A percentile compares a stretch with the other conserved stretches of the same genome.
Conservation (phyloP, 148 eudicot genomes). For the Polygonum aviculare region DNA sequence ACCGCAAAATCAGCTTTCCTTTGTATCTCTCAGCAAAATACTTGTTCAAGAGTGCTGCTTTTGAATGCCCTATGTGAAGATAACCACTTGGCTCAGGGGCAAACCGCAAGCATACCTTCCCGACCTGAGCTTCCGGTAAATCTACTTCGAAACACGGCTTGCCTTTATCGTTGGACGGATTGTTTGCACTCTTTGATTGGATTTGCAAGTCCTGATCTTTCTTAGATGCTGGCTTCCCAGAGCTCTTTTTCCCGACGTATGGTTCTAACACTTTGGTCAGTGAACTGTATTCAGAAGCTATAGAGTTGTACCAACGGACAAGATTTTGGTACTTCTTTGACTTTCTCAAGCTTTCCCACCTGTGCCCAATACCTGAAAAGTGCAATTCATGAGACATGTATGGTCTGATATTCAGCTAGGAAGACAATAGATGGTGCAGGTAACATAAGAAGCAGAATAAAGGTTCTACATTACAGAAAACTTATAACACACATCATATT, state of each 20-base stretch:
- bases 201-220: constrained; percentile 48
- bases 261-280: constrained; percentile 35
- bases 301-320: constrained; percentile 71
- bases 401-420: background rate
- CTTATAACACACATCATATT: background rate
- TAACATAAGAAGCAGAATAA: background rate
- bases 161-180: constrained; percentile 32
- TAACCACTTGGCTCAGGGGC: constrained; percentile 99
- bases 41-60: constrained; percentile 84
- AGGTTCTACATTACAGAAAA: background rate
- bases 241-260: constrained; percentile 47
- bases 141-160: constrained; percentile 49
- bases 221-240: constrained; percentile 41
- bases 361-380: constrained; percentile 54
- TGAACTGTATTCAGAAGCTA: constrained; percentile 44
- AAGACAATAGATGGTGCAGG: background rate
- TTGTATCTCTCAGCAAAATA: constrained; percentile 82
- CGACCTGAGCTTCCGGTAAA: constrained; percentile 82
- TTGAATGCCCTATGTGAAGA: constrained; percentile 94
- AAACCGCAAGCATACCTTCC: constrained; percentile 76
- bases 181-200: constrained; percentile 27
- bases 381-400: background rate
- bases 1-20: constrained; percentile 71
- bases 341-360: constrained; percentile 93
- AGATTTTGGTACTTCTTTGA: constrained; percentile 83